Evolutionary conservation across 345 rosid species (phyloP).

Genomic region (Eutrema heterophyllum): DNA sequence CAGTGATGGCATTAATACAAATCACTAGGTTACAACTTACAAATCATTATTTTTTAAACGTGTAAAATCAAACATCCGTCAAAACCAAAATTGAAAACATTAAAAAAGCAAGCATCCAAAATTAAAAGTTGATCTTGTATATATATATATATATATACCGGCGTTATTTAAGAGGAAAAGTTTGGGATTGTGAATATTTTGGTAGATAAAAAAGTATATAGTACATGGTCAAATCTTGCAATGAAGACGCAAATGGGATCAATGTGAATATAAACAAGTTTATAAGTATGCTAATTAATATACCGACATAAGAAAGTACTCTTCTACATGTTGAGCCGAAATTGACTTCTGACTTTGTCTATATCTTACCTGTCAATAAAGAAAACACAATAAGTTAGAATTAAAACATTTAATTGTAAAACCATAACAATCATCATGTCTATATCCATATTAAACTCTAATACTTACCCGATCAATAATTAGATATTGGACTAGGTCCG

Average conservation of each 20-base stretch:
- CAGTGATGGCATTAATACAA: too few relatives aligned
- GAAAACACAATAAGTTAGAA: neutral
- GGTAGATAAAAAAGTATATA: neutral
- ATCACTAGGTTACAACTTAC: too few relatives aligned
- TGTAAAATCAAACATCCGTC: too few relatives aligned
- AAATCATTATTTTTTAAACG: too few relatives aligned
- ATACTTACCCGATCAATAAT: neutral
- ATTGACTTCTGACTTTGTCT: neutral
- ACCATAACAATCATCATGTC: neutral
- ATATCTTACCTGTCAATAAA: neutral
- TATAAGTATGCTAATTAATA: neutral
- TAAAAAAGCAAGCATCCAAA: too few relatives aligned
- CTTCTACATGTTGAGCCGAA: neutral
- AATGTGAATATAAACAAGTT: neutral
- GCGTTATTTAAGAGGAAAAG: neutral
- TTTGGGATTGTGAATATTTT: neutral
- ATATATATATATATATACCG: too few relatives aligned
- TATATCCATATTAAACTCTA: neutral
- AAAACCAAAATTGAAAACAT: too few relatives aligned
- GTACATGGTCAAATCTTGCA: neutral
- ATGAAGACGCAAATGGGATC: neutral
- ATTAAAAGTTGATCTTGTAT: too few relatives aligned
- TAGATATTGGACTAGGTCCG: neutral
- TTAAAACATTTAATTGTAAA: neutral
- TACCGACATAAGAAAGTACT: constrained; percentile 1